Evolutionary conservation across 2,329 filamentous ascomycete species (phyloP).

Genomic region (Nakataea oryzae): DNA sequence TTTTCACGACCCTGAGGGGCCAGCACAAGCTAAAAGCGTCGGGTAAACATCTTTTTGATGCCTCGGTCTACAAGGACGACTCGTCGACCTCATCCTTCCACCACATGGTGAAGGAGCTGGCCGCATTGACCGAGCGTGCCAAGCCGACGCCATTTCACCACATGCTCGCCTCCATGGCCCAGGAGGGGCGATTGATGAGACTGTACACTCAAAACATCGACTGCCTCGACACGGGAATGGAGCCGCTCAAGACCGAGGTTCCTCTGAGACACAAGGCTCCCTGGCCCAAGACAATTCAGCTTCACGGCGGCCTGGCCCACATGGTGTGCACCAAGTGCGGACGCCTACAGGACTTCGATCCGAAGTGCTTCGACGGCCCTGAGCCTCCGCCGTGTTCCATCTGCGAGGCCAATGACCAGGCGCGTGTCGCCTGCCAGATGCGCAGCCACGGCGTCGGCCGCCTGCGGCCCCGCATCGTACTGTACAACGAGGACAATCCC

Average conservation of each 20-base stretch:
- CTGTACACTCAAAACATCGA: constrained; percentile 97
- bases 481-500: constrained; percentile 96
- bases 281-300: constrained; percentile 87
- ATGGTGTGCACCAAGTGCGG: constrained; percentile 96
- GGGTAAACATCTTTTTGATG: constrained; percentile 93
- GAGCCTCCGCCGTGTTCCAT: constrained; percentile 68
- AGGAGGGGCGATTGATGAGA: constrained; percentile 77
- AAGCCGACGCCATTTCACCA: constrained; percentile 86
- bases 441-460: constrained; percentile 88
- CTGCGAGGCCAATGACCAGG: constrained; percentile 65
- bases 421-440: constrained; percentile 72
- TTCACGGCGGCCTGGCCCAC: constrained; percentile 87
- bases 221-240: constrained; percentile 77
- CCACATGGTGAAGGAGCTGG: constrained; percentile 87
- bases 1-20: constrained; percentile 76
- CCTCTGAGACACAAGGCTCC: constrained; percentile 75
- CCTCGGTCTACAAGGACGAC: constrained; percentile 92
- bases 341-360: constrained; percentile 64
- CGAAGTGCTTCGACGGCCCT: constrained; percentile 71
- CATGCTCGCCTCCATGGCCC: constrained; percentile 78
- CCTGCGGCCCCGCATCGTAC: constrained; percentile 81
- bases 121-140: constrained; percentile 65
- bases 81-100: constrained; percentile 84
- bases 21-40: constrained; percentile 89
- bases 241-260: constrained; percentile 68